Conservation (phyloP, 2,329 filamentous ascomycete genomes). For the Fusarium scirpi region DNA sequence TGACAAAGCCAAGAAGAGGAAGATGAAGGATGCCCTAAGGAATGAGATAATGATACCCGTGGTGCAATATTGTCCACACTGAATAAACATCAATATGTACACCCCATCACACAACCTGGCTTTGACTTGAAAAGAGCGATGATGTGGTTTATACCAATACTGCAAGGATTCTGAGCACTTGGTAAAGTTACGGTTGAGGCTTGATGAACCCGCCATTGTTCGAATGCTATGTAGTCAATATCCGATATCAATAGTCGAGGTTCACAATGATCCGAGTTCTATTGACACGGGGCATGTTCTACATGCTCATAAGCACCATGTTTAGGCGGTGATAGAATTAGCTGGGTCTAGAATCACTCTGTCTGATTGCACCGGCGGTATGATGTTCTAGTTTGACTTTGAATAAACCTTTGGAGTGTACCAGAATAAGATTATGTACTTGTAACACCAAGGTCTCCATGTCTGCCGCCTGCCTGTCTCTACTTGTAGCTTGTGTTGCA, state of each 20-base stretch:
- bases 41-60: constrained; percentile 45
- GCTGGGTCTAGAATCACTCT: background rate
- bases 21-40: constrained; percentile 13
- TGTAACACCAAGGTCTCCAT: no score
- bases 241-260: background rate
- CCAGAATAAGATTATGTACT: background rate
- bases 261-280: background rate
- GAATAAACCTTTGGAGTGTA: background rate
- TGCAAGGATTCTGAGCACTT: background rate
- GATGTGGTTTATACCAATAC: background rate
- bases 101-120: background rate
- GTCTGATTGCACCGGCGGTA: no score
- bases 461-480: background rate
- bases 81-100: constrained; percentile 2
- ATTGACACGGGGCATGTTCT: background rate
- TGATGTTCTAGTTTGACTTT: no score
- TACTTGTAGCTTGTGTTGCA: background rate
- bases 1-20: background rate
- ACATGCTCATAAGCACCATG: background rate
- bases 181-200: background rate
- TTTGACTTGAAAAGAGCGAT: background rate
- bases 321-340: background rate
- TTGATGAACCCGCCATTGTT: constrained; percentile 28
- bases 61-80: constrained; percentile 26
- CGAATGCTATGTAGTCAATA: background rate